phyloP scores from a whole-genome alignment of 768 basidiomycete species.

The Tricholoma bakamatsutake region DNA sequence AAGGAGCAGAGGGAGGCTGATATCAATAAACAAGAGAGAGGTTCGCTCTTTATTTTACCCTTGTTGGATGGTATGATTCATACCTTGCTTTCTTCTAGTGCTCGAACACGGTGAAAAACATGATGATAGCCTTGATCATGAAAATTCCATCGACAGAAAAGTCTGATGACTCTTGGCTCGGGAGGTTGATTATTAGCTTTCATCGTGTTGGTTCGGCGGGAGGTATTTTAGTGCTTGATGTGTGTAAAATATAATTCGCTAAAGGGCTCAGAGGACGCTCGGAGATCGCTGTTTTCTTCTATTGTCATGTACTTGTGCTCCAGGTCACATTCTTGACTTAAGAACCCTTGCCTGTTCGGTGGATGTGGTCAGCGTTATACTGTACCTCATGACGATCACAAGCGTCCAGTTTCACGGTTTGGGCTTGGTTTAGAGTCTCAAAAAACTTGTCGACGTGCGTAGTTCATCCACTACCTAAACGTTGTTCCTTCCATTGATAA shows the following conservation, averaged over 20 bases:
- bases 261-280: not conserved
- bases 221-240: not conserved
- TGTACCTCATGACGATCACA: too few species aligned
- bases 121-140: not conserved
- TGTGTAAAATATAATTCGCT: not conserved
- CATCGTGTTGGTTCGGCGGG: not conserved
- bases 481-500: too few species aligned
- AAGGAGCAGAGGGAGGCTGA: constrained; percentile 46
- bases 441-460: too few species aligned
- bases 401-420: too few species aligned
- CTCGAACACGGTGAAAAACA: not conserved
- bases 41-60: constrained; percentile 5
- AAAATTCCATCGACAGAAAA: not conserved
- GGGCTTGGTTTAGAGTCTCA: too few species aligned
- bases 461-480: too few species aligned
- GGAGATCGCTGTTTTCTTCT: not conserved
- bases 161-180: not conserved
- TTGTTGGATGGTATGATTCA: not conserved
- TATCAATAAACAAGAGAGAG: constrained; percentile 41
- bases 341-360: not conserved
- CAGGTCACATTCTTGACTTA: not conserved
- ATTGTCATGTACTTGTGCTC: not conserved
- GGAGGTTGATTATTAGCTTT: too few species aligned
- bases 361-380: too few species aligned
- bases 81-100: not conserved